These are phyloP conservation scores for Liquidambar formosana DNA, from an alignment of 164 flowering plant species.

Conservation along the genomic window DNA sequence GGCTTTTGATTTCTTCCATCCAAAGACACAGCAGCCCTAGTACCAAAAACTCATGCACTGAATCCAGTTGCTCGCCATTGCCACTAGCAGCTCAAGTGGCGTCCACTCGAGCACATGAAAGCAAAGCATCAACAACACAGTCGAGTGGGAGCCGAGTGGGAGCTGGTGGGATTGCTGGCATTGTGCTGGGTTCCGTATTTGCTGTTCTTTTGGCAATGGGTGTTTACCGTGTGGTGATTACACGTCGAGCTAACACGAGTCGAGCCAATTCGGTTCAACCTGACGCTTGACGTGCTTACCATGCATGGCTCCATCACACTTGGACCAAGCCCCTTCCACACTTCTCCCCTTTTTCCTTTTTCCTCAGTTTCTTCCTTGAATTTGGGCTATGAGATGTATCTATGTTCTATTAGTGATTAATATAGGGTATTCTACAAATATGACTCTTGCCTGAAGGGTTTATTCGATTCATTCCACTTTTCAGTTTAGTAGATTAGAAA, in stretches of 20 bases:
- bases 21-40: constrained; percentile 28
- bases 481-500: no score
- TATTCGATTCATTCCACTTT: background rate
- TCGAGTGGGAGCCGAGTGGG: constrained; percentile 25
- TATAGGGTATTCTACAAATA: background rate
- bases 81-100: constrained; percentile 51
- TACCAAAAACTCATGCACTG: constrained; percentile 19
- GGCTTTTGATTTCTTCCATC: constrained; percentile 76
- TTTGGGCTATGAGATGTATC: constrained; percentile 11
- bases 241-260: constrained; percentile 35
- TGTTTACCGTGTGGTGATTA: constrained; percentile 41
- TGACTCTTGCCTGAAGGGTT: background rate
- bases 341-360: no score
- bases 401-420: constrained; percentile 3
- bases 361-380: background rate
- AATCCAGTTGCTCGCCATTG: constrained; percentile 46
- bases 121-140: constrained; percentile 18
- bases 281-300: constrained; percentile 29
- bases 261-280: constrained; percentile 41
- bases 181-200: constrained; percentile 48
- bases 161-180: constrained; percentile 52
- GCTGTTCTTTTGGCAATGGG: constrained; percentile 53
- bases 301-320: no score
- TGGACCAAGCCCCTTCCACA: no score
- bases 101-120: constrained; percentile 38